Conservation (phyloP, 1,284 basidiomycete species). For the Stereum hirsutum region DNA sequence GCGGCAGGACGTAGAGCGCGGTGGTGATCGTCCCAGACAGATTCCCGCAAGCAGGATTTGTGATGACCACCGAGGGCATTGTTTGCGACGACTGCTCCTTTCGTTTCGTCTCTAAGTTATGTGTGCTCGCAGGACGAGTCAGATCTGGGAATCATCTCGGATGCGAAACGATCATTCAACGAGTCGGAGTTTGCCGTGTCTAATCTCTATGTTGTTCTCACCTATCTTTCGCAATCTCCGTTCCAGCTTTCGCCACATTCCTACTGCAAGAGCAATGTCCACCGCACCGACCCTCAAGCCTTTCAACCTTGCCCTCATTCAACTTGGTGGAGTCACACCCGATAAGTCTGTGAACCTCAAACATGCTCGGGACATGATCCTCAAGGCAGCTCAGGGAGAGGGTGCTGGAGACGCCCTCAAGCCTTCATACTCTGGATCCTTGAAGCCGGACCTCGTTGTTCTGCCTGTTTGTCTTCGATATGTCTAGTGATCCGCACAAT, state of each 20-base stretch:
- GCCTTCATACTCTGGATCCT: too few species aligned
- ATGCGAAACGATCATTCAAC: too few species aligned
- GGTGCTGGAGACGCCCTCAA: constrained; percentile 25
- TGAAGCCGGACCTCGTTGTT: constrained; percentile 80
- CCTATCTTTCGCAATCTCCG: too few species aligned
- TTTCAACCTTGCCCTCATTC: constrained; percentile 82
- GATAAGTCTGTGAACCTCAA: constrained; percentile 73
- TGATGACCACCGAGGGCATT: constrained; percentile 38
- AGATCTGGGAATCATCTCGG: too few species aligned
- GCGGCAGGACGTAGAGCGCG: constrained; percentile 50
- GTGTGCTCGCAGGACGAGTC: not conserved
- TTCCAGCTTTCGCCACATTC: too few species aligned
- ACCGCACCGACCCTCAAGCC: constrained; percentile 42
- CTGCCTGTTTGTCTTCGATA: constrained; percentile 59
- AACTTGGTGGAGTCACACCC: constrained; percentile 63
- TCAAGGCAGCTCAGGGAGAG: constrained; percentile 49
- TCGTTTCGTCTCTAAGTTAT: not conserved
- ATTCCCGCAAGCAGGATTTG: constrained; percentile 40
- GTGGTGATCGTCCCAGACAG: constrained; percentile 38
- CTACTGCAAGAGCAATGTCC: too few species aligned
- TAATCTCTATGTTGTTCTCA: not conserved
- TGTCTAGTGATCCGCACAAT: not conserved
- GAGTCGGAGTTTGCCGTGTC: too few species aligned
- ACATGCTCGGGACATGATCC: constrained; percentile 74
- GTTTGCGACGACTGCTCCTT: too few species aligned